Evolutionary conservation across 2,329 filamentous ascomycete genomes (phyloP), one percentile per base, ranked within the genome.

Genomic region (Sphaerostilbella broomeana): DNA sequence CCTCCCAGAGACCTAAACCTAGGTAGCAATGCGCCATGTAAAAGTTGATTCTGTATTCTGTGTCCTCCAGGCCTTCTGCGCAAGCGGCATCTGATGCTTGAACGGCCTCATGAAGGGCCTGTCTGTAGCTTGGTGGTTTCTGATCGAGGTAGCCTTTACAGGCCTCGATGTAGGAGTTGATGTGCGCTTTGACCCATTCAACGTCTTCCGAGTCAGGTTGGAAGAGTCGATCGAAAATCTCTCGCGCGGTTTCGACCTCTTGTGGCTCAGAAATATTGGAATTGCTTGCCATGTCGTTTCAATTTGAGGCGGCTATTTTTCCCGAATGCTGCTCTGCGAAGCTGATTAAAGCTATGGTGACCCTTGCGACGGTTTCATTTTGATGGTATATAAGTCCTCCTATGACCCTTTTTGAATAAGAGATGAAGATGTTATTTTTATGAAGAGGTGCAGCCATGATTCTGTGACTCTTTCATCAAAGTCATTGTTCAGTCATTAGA

Each of bases 31-130:
- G 32, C 16, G 38, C 38, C 10, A 18, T 29, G 32, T 35, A 41
- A 12, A 41, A 41, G n/a, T 41, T 41, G 11, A 41, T 41, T 27
- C 35, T 41, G 20, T 25, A 17, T 7, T 41, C 26, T 8, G 35
- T 11, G 27, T 17, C 18, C 9, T 1, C 12, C 38, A 41, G 35
- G 2, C 32, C 26, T 21, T 41, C 38, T 15, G 38, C 26, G n/a
- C 35, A 35, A n/a, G 38, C 38, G 19, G 31, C 25, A 5, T 12
- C 10, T 1, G 26, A 35, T 4, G 38, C 38, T 16, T 35, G 19
- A 3, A 35, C 13, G 7, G 38, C 38, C 18, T 41, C 32, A 16
- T 21, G 20, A 6, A 41, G 17, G 17, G 38, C 38, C 13, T 35
- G 13, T 15, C 9, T 25, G 19, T 11, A 31, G 8, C 5, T 25